Evolutionary conservation across 1,139 yeast genomes (phyloP), one percentile per base, ranked within the genome.

Genomic region (Eremothecium sinecaudum): DNA sequence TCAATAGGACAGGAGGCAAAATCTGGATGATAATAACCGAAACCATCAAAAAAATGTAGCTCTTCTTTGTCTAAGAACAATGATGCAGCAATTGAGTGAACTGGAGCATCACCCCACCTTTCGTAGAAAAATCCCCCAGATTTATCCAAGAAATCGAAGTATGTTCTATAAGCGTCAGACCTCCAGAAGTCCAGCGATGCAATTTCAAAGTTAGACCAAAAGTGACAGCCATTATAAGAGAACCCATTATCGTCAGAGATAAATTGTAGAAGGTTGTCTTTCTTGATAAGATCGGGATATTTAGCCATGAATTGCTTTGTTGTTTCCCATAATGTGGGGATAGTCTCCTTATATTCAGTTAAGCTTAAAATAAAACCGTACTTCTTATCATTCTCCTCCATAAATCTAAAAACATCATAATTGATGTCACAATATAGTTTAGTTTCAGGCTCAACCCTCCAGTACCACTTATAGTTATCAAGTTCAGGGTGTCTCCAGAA

Each of bases 51-150:
- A 67, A 77, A 79, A 56, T 84, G 90, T 36, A 81, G 58, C 53
- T 75, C 70, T 23, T 71, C 73, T 56, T 71, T 70, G 41, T 77
- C 73, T 53, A 81, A 61, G 59, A 83, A 76, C 41, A 82, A 62
- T 3, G 87, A 66, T n/a, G 81, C 94, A 10, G 90, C 94, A 50
- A 83, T 74, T 10, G 93, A 79, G 56, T 83, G 94, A 24, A 83
- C 78, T 24, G 94, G 94, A 9, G 94, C 94, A 60, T 82, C 94
- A 41, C 94, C 94, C 93, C 94, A 83, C 56, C 94, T 71, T 62
- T 83, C 94, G 56, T 83, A 83, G 61, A 79, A 83, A 63, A 83
- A 83, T 4, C 94, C 94, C 51, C 94, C 94, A 11, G 80, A 71
- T 45, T 72, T 61, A 56, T 82, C 94, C 48, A 82, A 69, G 51